Evolutionary conservation across 2,329 filamentous ascomycete genomes (phyloP).

Genomic region (Penicillium sp.): DNA sequence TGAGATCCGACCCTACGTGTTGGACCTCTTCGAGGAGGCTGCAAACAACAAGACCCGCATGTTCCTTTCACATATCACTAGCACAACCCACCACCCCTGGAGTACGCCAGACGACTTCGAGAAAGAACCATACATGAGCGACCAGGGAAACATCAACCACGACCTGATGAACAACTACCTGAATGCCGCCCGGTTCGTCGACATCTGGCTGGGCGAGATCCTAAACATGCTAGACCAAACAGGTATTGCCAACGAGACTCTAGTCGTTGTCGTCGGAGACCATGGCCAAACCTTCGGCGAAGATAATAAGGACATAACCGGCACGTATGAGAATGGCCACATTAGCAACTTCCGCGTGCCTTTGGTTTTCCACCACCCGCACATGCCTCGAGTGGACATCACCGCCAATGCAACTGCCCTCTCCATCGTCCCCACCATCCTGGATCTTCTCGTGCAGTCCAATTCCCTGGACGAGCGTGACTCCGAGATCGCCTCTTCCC

Average conservation of each 20-base stretch:
- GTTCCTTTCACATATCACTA: conserved; percentile 36
- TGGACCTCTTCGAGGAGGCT: conserved; percentile 29
- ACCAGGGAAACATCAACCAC: conserved; percentile 27
- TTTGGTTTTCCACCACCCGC: conserved; percentile 46
- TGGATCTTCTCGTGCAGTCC: conserved; percentile 45
- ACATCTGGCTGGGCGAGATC: conserved; percentile 45
- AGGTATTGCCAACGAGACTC: conserved; percentile 45
- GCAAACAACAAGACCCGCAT: conserved; percentile 31
- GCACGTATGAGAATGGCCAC: conserved; percentile 47
- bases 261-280: conserved; percentile 49
- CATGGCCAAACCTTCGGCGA: conserved; percentile 47
- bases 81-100: conserved; percentile 46
- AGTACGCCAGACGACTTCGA: conserved; percentile 33
- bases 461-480: conserved; percentile 39
- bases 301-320: conserved; percentile 39
- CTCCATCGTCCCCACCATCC: conserved; percentile 46
- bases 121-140: conserved; percentile 26
- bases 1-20: conserved; percentile 40
- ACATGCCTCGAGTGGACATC: conserved; percentile 44
- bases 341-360: conserved; percentile 48
- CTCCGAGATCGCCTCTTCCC: conserved; percentile 34
- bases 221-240: conserved; percentile 44
- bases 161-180: conserved; percentile 44
- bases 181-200: conserved; percentile 45
- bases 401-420: conserved; percentile 43